Conservation (phyloP, 2,329 filamentous ascomycete genomes). For the Oidium heveae region DNA sequence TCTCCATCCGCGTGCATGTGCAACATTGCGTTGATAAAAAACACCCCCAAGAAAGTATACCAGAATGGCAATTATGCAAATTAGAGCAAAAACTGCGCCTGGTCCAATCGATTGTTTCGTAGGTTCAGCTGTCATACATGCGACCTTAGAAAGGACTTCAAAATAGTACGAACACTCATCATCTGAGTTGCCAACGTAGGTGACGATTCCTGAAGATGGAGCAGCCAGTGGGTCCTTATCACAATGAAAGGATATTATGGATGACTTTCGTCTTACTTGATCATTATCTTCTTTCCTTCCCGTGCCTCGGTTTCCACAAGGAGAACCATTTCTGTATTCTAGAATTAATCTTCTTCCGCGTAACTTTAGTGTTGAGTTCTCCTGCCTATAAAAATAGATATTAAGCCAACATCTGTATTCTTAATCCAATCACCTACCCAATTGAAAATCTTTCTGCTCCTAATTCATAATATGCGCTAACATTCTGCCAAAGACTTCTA, state of each 20-base stretch:
- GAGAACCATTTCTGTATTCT: constrained; percentile 54
- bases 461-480: constrained; percentile 52
- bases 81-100: constrained; percentile 66
- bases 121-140: constrained; percentile 43
- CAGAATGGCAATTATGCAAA: constrained; percentile 47
- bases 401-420: no score
- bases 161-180: constrained; percentile 94
- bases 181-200: constrained; percentile 60
- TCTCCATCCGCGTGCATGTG: constrained; percentile 83
- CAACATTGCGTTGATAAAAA: constrained; percentile 84
- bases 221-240: constrained; percentile 52
- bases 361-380: constrained; percentile 27
- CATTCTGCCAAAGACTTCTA: constrained; percentile 37
- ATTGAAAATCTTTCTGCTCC: constrained; percentile 46
- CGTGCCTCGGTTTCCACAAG: constrained; percentile 30
- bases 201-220: constrained; percentile 32
- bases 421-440: constrained; percentile 25
- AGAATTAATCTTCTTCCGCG: constrained; percentile 52
- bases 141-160: constrained; percentile 64
- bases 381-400: constrained; percentile 19
- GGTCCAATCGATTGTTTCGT: constrained; percentile 49
- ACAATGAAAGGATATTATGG: constrained; percentile 81
- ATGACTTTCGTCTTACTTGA: constrained; percentile 36
- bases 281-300: constrained; percentile 8
- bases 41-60: constrained; percentile 84